Evolutionary conservation across 345 rosid genomes (phyloP).

Genomic region (Populus simonii): DNA sequence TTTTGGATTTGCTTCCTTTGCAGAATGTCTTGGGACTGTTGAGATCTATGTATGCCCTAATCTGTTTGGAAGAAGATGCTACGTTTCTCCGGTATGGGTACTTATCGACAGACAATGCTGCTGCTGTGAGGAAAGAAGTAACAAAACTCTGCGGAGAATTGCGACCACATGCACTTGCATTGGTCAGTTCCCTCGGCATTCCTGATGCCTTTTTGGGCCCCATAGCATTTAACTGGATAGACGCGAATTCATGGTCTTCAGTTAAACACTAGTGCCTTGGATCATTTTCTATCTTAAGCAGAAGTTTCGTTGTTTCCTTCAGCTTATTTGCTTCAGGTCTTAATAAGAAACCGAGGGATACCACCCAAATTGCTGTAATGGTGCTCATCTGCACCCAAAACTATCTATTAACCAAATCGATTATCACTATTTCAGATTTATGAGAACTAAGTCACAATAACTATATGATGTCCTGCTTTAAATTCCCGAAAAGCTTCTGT

Average conservation of each 20-base stretch:
- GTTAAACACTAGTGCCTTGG: conserved; percentile 23
- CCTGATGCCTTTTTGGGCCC: conserved; percentile 81
- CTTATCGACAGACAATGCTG: conserved; percentile 55
- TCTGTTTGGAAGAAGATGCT: conserved; percentile 70
- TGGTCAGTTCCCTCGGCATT: conserved; percentile 73
- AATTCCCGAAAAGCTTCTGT: no score
- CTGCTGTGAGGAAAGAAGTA: conserved; percentile 65
- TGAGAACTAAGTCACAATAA: neutral
- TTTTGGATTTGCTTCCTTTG: conserved; percentile 1
- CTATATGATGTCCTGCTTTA: no score
- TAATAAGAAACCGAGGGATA: neutral
- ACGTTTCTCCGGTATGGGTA: conserved; percentile 70
- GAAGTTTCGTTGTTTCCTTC: neutral
- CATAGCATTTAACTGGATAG: conserved; percentile 84
- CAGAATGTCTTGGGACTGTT: conserved; percentile 57
- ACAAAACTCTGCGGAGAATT: conserved; percentile 63
- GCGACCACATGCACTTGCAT: conserved; percentile 73
- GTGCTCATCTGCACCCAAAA: neutral
- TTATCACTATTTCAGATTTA: neutral
- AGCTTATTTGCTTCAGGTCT: neutral
- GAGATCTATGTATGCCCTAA: conserved; percentile 69
- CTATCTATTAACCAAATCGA: neutral
- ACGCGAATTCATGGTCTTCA: conserved; percentile 75
- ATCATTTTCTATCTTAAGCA: neutral
- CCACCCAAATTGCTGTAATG: neutral